Evolutionary conservation across 768 basidiomycete species (phyloP).

Genomic region (Mycena crocata): DNA sequence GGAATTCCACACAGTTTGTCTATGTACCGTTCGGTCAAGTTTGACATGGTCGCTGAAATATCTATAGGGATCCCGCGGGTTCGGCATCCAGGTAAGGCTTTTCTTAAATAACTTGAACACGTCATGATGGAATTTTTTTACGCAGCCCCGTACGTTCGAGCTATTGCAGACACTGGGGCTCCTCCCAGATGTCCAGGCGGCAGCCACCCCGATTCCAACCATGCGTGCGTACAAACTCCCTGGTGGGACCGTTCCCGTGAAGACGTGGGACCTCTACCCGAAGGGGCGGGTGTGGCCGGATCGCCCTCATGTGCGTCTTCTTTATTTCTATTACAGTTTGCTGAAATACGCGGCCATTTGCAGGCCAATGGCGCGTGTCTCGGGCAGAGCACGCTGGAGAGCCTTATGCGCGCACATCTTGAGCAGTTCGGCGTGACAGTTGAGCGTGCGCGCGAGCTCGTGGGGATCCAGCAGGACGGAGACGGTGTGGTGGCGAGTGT

Average conservation of each 20-base stretch:
- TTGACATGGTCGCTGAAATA: neutral
- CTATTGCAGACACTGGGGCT: constrained; percentile 37
- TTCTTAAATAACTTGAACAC: neutral
- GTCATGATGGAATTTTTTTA: neutral
- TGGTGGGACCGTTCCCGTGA: constrained; percentile 38
- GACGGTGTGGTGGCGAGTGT: constrained; percentile 31
- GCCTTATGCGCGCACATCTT: constrained; percentile 33
- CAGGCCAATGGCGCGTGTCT: constrained; percentile 36
- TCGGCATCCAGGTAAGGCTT: constrained; percentile 35
- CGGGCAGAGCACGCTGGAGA: constrained; percentile 32
- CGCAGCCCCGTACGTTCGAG: constrained; percentile 41
- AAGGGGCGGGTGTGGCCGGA: constrained; percentile 36
- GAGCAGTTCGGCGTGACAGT: constrained; percentile 30
- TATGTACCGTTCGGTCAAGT: neutral
- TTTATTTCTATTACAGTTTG: too few relatives aligned
- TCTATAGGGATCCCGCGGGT: constrained; percentile 38
- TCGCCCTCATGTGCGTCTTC: constrained; percentile 32
- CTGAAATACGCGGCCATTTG: neutral
- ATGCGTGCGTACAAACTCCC: constrained; percentile 43
- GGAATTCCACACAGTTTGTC: constrained; percentile 3
- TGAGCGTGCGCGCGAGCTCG: constrained; percentile 35
- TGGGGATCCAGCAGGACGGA: constrained; percentile 27
- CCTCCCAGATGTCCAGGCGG: constrained; percentile 31
- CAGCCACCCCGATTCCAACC: constrained; percentile 36
- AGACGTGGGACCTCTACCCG: constrained; percentile 40